Evolutionary conservation across 805 yeast genomes (phyloP).

Genomic region (Wickerhamomyces tratensis): DNA sequence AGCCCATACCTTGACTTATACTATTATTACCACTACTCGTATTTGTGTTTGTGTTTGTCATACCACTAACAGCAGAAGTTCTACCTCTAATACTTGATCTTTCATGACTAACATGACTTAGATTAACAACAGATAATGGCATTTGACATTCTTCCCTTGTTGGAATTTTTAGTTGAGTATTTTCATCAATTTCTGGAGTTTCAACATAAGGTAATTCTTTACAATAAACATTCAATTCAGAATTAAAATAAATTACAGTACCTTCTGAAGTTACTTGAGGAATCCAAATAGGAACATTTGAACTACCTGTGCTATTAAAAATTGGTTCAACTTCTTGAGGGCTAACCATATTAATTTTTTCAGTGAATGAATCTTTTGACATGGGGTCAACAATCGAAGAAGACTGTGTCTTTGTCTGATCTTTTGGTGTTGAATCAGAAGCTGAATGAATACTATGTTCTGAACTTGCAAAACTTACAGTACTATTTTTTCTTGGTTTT

Average conservation of each 20-base stretch:
- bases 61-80: slow-evolving; percentile 9
- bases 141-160: slow-evolving; percentile 14
- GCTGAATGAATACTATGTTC: slow-evolving; percentile 21
- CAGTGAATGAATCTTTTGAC: slow-evolving; percentile 5
- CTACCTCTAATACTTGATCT: slow-evolving; percentile 7
- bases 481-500: slow-evolving; percentile 36
- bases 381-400: slow-evolving; percentile 5
- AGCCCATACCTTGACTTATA: background rate
- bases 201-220: slow-evolving; percentile 44
- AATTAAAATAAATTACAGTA: slow-evolving; percentile 48
- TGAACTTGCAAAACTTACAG: slow-evolving; percentile 36
- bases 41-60: slow-evolving; percentile 5
- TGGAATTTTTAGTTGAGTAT: slow-evolving; percentile 19
- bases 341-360: slow-evolving; percentile 19
- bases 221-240: slow-evolving; percentile 50
- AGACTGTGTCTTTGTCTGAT: slow-evolving; percentile 3
- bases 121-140: slow-evolving; percentile 11
- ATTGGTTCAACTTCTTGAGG: slow-evolving; percentile 28
- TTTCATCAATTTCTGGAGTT: slow-evolving; percentile 24
- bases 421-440: slow-evolving; percentile 4
- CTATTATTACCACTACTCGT: no score
- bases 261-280: slow-evolving; percentile 50
- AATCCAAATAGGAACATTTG: slow-evolving; percentile 43
- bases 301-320: slow-evolving; percentile 22
- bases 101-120: slow-evolving; percentile 20